Evolutionary conservation across 495 filamentous ascomycete genomes (phyloP).

Genomic region (Talaromyces wortmannii): DNA sequence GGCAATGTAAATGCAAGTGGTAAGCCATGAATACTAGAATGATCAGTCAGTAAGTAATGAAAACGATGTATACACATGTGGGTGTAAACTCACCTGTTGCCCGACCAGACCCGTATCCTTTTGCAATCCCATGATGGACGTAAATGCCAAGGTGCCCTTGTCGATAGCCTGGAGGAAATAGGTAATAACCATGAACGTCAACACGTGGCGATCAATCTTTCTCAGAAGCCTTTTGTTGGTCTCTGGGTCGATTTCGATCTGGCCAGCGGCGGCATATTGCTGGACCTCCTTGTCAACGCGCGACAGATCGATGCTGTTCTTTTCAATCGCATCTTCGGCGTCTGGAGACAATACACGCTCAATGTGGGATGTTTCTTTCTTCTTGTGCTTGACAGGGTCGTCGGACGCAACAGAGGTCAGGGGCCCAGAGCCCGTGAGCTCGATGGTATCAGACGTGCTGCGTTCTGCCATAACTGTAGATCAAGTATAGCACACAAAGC

Average conservation of each 20-base stretch:
- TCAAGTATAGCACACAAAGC: neutral
- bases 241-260: conserved; percentile 44
- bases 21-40: conserved; percentile 44
- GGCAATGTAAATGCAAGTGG: conserved; percentile 47
- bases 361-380: conserved; percentile 39
- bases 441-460: neutral
- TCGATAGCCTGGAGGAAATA: conserved; percentile 72
- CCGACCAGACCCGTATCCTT: conserved; percentile 46
- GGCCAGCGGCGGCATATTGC: conserved; percentile 47
- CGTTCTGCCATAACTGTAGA: neutral
- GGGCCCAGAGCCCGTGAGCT: neutral
- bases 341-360: conserved; percentile 35
- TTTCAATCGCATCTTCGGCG: conserved; percentile 23
- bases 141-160: conserved; percentile 64
- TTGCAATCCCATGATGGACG: conserved; percentile 62
- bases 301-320: conserved; percentile 42
- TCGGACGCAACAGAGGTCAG: neutral
- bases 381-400: conserved; percentile 7
- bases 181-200: conserved; percentile 40
- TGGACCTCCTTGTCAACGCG: conserved; percentile 59
- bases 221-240: conserved; percentile 43
- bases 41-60: neutral
- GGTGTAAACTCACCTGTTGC: conserved; percentile 28
- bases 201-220: conserved; percentile 49
- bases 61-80: neutral